These are phyloP conservation scores for Trichoderma endophyticum DNA, from an alignment of 2,329 filamentous ascomycete species.

Conservation along the genomic window DNA sequence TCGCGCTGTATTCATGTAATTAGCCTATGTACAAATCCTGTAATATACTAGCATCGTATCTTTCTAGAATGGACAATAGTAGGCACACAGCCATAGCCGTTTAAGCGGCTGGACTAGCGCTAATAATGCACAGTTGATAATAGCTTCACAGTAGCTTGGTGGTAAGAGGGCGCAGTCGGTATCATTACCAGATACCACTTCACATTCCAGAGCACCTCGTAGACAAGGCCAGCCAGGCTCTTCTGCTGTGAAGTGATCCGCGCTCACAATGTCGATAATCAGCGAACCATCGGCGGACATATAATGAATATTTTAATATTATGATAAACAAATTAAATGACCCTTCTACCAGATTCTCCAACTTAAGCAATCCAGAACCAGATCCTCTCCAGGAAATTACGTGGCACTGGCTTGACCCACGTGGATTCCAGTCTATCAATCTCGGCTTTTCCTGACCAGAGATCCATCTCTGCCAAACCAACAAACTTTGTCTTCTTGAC, in stretches of 20 bases:
- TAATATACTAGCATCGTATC: neutral
- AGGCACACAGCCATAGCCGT: neutral
- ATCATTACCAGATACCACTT: neutral
- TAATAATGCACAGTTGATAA: neutral
- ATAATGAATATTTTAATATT: neutral
- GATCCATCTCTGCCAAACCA: constrained; percentile 36
- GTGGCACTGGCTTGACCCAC: constrained; percentile 35
- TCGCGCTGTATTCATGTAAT: neutral
- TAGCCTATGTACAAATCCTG: neutral
- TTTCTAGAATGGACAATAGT: neutral
- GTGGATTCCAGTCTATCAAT: constrained; percentile 37
- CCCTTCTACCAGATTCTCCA: neutral
- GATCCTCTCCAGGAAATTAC: constrained; percentile 38
- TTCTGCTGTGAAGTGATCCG: neutral
- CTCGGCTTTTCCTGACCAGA: constrained; percentile 41
- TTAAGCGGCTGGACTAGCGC: neutral
- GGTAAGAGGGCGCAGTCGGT: too few relatives aligned
- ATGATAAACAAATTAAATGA: neutral
- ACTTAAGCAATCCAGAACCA: constrained; percentile 41
- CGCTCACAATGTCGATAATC: neutral
- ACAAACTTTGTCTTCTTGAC: constrained; percentile 56
- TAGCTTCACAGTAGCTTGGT: neutral
- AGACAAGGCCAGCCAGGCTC: too few relatives aligned
- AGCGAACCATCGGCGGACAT: neutral
- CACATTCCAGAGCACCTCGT: too few relatives aligned